Evolutionary conservation across 2,329 filamentous ascomycete species (phyloP).

Genomic region (Acrodontium crateriforme): DNA sequence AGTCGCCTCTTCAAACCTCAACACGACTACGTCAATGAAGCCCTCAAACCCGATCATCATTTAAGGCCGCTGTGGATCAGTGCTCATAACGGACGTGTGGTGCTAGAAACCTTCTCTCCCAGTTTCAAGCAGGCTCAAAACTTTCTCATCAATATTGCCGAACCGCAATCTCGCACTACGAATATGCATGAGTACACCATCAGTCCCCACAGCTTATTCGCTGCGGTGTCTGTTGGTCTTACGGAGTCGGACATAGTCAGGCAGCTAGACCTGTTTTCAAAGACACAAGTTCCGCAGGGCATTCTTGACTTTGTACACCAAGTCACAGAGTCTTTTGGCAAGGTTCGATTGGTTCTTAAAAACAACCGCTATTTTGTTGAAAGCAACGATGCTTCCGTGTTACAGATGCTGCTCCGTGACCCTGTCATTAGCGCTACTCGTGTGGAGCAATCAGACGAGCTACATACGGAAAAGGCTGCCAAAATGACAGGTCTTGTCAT

Average conservation of each 20-base stretch:
- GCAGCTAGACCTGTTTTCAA: constrained; percentile 75
- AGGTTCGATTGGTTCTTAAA: constrained; percentile 88
- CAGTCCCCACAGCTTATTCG: constrained; percentile 85
- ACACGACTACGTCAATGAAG: constrained; percentile 69
- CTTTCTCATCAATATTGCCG: constrained; percentile 89
- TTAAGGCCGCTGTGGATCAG: constrained; percentile 92
- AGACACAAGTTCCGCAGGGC: constrained; percentile 70
- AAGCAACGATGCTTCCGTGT: constrained; percentile 71
- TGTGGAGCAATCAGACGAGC: constrained; percentile 50
- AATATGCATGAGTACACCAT: constrained; percentile 90
- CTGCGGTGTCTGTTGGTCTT: constrained; percentile 87
- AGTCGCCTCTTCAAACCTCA: constrained; percentile 41
- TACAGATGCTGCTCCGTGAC: constrained; percentile 78
- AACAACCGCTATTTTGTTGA: constrained; percentile 92
- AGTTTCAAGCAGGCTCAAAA: constrained; percentile 78
- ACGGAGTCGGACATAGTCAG: constrained; percentile 80
- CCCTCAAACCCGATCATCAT: constrained; percentile 75
- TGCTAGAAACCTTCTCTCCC: constrained; percentile 86
- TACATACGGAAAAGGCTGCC: constrained; percentile 69
- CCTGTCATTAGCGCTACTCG: constrained; percentile 66
- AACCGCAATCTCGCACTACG: constrained; percentile 77
- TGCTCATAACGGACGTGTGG: constrained; percentile 70
- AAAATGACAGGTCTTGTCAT: constrained; percentile 83
- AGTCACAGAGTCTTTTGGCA: constrained; percentile 83
- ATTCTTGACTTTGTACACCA: constrained; percentile 68